Conservation (phyloP, 1,139 yeast genomes). For the Geotrichum cucujoidarum region DNA sequence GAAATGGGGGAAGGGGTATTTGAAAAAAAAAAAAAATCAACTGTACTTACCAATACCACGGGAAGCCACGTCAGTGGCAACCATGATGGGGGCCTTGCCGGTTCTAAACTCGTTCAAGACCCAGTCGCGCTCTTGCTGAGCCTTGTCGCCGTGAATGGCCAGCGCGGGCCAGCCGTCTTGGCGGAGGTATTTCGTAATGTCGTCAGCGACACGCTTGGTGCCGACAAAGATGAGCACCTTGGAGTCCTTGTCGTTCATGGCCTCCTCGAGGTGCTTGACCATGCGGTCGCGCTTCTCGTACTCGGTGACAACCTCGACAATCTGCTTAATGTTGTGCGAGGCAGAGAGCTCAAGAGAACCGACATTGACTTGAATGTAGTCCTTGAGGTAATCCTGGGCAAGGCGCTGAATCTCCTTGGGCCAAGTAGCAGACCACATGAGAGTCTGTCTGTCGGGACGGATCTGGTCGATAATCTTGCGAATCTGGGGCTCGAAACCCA, state of each 20-base stretch:
- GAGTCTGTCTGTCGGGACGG: conserved; percentile 95
- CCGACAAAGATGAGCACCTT: conserved; percentile 87
- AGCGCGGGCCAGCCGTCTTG: conserved; percentile 98
- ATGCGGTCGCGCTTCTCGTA: conserved; percentile 92
- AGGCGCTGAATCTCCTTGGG: conserved; percentile 94
- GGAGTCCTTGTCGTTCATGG: conserved; percentile 70
- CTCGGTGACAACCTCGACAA: conserved; percentile 85
- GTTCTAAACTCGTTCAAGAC: conserved; percentile 86
- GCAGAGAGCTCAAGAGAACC: conserved; percentile 96
- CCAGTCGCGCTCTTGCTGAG: conserved; percentile 98
- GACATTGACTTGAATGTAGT: conserved; percentile 92
- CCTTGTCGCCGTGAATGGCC: conserved; percentile 98
- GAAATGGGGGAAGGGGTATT: conserved; percentile 1
- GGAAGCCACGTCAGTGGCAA: conserved; percentile 99
- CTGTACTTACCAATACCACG: conserved; percentile 96
- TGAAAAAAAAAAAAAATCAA: conserved; percentile 5
- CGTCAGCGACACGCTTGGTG: conserved; percentile 97
- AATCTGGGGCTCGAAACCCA: conserved; percentile 97
- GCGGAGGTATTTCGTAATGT: conserved; percentile 83
- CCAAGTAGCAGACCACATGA: conserved; percentile 99
- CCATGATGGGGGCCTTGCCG: conserved; percentile 95
- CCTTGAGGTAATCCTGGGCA: conserved; percentile 84
- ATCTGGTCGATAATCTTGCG: conserved; percentile 92
- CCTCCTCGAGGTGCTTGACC: conserved; percentile 74
- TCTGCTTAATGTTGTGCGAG: conserved; percentile 90